A percentile compares a stretch with the other conserved stretches of the same genome.
Conservation (phyloP, 352 stramenopile genomes). For the Globisporangium middletonii region DNA sequence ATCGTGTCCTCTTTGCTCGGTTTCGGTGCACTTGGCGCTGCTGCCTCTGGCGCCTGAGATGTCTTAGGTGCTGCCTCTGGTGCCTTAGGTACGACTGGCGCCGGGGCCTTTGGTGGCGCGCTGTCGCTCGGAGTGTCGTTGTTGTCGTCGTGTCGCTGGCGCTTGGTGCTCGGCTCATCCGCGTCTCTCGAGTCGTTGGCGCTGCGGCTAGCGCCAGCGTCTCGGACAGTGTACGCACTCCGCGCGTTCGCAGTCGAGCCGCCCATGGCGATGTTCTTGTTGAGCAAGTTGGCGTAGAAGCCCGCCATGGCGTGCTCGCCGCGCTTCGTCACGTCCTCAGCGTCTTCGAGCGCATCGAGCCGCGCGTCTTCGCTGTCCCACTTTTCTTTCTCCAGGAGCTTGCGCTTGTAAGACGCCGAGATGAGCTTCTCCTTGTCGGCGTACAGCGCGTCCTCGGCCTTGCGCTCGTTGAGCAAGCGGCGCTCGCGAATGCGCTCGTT, state of each 20-base stretch:
- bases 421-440: conserved; percentile 89
- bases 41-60: no score
- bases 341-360: conserved; percentile 54
- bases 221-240: conserved; percentile 78
- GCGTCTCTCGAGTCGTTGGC: background rate
- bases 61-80: background rate
- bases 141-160: conserved; percentile 7
- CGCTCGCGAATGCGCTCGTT: conserved; percentile 85
- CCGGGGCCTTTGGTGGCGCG: background rate
- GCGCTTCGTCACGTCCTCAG: conserved; percentile 74
- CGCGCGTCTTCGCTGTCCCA: conserved; percentile 82
- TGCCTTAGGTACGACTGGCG: background rate
- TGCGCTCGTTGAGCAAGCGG: conserved; percentile 77
- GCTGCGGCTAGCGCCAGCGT: background rate
- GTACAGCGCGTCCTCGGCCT: conserved; percentile 74
- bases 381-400: conserved; percentile 85
- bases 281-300: conserved; percentile 90
- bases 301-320: conserved; percentile 68
- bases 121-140: no score
- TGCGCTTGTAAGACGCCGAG: conserved; percentile 89
- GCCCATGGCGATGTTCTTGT: conserved; percentile 91
- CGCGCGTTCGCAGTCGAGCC: conserved; percentile 53
- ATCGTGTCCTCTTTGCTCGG: conserved; percentile 72
- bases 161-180: conserved; percentile 15
- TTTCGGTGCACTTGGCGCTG: conserved; percentile 14